Evolutionary conservation across 2,329 filamentous ascomycete species (phyloP), one percentile per base, ranked within the genome.

Genomic region (Talaromyces marneffei): DNA sequence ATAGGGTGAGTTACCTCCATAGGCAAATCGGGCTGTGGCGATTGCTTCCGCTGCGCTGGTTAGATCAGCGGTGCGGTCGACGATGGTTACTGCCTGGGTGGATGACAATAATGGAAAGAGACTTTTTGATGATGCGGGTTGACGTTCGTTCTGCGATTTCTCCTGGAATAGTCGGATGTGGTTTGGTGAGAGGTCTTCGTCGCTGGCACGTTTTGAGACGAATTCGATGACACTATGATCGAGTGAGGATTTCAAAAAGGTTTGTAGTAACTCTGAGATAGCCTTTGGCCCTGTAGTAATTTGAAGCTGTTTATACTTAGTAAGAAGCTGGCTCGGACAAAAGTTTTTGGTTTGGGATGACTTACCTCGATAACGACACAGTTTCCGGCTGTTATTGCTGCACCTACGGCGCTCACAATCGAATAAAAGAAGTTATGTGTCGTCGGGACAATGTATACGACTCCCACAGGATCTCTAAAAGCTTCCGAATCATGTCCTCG

Each of bases 41-140:
- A 88, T 74, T 2, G 78, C 76, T 60, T 77, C 72, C 0, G 85
- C 85, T 0, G 86, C 84, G 2, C 71, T 66, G 5, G 77, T 68
- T 1, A 87, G 63, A 64, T 87, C 76, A 10, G 83, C 83, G 2
- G 82, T 83, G 20, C 86, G 78, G 67, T 88, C 85, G 1, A 88
- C 84, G 0, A 89, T 68, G 0, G 84, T 85, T 4, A 87, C 70
- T 2, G 76, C 75, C 12, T 75, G 74, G 9, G 70, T 69, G 1
- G 65, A 59, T 0, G 72, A 61, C 0, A 66, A 68, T 71, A 50
- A 70, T 61, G 8, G 69, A 16, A 29, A 6, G n/a, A 52, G 25
- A 16, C 6, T 10, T 12, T 40, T 40, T 10, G 44, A 27, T 6
- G 31, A 39, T 10, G 52, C 2, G 8, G 20, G 5, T 55, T 40